Evolutionary conservation across 1,284 basidiomycete genomes (phyloP).

Genomic region (Sphaerobolus stellatus): DNA sequence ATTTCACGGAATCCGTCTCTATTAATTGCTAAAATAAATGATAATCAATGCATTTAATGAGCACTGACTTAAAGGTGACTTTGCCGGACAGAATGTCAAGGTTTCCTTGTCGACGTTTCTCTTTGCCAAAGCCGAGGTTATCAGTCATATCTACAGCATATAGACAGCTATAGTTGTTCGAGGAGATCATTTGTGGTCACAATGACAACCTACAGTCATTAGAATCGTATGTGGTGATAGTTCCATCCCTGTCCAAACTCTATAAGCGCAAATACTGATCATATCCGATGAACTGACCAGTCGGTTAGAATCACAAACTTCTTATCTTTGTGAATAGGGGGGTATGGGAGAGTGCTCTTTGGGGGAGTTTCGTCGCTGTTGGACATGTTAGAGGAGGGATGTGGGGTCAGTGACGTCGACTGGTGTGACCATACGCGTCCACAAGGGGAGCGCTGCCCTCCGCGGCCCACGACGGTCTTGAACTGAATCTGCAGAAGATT

Average conservation of each 20-base stretch:
- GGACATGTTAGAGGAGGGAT: background rate
- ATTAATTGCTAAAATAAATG: background rate
- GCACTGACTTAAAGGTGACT: slow-evolving; percentile 65
- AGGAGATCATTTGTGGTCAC: background rate
- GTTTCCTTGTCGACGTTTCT: slow-evolving; percentile 70
- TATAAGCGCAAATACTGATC: background rate
- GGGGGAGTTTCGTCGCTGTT: slow-evolving; percentile 32
- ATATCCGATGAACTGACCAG: slow-evolving; percentile 57
- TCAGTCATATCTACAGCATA: slow-evolving; percentile 67
- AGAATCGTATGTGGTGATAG: slow-evolving; percentile 86
- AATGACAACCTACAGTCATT: slow-evolving; percentile 73
- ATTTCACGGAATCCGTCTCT: slow-evolving; percentile 81
- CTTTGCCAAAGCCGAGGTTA: slow-evolving; percentile 70
- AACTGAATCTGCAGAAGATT: background rate
- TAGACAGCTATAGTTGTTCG: background rate
- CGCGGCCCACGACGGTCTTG: background rate
- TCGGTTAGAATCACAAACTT: slow-evolving; percentile 86
- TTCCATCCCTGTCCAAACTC: slow-evolving; percentile 71
- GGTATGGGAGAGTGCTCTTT: slow-evolving; percentile 72
- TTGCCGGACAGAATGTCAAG: slow-evolving; percentile 65
- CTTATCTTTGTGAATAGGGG: slow-evolving; percentile 75
- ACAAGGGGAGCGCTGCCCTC: background rate
- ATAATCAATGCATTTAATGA: background rate
- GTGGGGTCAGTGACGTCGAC: background rate
- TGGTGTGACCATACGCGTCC: background rate